A percentile compares a stretch with the other conserved stretches of the same genome.
Conservation (phyloP, 2,329 filamentous ascomycete genomes). For the Zymoseptoria passerinii region DNA sequence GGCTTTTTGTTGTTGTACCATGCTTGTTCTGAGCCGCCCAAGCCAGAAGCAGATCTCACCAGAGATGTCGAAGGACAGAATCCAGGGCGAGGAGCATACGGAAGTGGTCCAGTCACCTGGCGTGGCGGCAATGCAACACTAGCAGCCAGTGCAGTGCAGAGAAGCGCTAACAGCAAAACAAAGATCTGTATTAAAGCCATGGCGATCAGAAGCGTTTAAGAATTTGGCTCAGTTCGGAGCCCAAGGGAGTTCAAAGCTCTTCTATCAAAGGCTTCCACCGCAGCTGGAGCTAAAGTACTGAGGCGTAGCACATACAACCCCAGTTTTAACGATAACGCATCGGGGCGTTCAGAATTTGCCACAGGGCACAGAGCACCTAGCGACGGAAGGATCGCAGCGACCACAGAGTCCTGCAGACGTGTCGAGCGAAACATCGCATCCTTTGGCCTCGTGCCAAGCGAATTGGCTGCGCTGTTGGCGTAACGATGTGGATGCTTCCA, state of each 20-base stretch:
- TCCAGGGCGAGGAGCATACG: background rate
- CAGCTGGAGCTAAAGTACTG: too few species aligned
- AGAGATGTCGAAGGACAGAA: background rate
- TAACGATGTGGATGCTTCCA: too few species aligned
- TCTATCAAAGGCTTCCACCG: background rate
- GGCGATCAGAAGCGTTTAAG: background rate
- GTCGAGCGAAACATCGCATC: background rate
- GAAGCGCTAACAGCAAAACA: background rate
- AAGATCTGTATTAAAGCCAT: background rate
- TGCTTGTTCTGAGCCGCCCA: background rate
- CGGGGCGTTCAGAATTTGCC: too few species aligned
- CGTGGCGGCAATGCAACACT: background rate
- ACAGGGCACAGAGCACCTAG: background rate
- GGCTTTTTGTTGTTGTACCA: conserved; percentile 17
- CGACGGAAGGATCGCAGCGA: background rate
- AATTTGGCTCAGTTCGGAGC: background rate
- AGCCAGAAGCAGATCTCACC: background rate
- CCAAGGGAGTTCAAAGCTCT: background rate
- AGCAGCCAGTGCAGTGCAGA: background rate
- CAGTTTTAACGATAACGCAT: too few species aligned
- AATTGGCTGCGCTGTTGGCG: background rate
- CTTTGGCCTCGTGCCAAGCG: background rate
- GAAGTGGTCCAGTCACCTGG: background rate
- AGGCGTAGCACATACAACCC: too few species aligned
- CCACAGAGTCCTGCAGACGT: background rate